These are phyloP conservation scores for Cyclotella kingstonii DNA, from an alignment of 108 stramenopile species.

Conservation along the genomic window DNA sequence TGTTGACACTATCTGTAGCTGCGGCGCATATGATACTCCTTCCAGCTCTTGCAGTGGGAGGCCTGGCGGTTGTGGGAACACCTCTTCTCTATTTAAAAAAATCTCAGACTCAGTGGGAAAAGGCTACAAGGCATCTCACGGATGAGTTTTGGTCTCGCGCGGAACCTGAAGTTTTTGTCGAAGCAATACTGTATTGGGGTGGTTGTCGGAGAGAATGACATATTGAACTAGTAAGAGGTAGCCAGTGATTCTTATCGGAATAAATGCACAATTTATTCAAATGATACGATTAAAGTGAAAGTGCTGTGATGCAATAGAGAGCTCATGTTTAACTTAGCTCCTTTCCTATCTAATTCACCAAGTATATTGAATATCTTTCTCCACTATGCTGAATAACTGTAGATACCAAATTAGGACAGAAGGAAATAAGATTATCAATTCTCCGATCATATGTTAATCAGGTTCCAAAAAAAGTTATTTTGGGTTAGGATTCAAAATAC, in stretches of 20 bases:
- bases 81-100: conserved; percentile 40
- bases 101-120: conserved; percentile 41
- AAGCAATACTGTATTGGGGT: conserved; percentile 49
- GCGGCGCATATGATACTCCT: conserved; percentile 44
- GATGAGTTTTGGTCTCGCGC: conserved; percentile 48
- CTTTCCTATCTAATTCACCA: no score
- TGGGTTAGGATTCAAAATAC: conserved; percentile 66
- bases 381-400: no score
- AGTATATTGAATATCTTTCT: no score
- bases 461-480: conserved; percentile 2
- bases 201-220: conserved; percentile 4
- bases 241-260: no score
- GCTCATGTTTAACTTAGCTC: no score
- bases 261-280: no score
- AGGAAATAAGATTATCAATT: no score
- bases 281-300: no score
- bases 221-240: no score
- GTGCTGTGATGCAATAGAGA: no score
- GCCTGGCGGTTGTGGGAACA: conserved; percentile 41
- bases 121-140: conserved; percentile 38
- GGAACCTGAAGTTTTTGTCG: conserved; percentile 38
- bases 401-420: no score
- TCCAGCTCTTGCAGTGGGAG: conserved; percentile 39
- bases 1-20: conserved; percentile 42
- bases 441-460: background rate